Base-by-base conservation (phyloP, 1,284 basidiomycete genomes). In the Flammula alnicola region DNA sequence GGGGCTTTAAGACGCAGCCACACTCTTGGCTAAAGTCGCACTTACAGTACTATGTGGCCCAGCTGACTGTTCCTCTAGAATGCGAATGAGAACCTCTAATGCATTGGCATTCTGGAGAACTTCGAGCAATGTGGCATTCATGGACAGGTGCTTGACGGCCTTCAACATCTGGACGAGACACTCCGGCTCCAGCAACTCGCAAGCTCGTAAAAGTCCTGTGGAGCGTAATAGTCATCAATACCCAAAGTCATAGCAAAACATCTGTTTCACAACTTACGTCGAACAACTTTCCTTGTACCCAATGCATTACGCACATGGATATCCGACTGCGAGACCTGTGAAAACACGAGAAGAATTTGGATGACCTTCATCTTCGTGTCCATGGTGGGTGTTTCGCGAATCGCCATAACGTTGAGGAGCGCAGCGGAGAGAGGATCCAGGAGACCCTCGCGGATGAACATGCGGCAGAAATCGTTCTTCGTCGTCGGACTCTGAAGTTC, bases 391-490 rank as follows among this genome's bases (percentile, higher is more conserved):
- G 83, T 78, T 44, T 84, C 86, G 14, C 83, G 80, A 56, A 83
- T 88, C 3, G 83, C 80, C 77, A 95, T 90, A 47, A 98, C 91
- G 58, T 92, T 91, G 45, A 96, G 75, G 31, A 99, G 70, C 0
- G 95, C 95, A 0, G 89, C 87, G 0, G 95, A 94, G 1, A 99
- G 73, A 0, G 96, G 96, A 58, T 98, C 95, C 29, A 98, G 77
- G 4, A 98, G 77, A 12, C 95, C 95, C 69, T 98, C 96, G 19
- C 93, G 83, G 25, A 97, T 94, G 71, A 98, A 95, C 91, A 98
- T 97, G 12, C 96, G 84, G 65, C 95, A 98, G 66, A 98, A 98
- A 70, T 98, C 96, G 65, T 96, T 98, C 63, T 97, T 93, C 6
- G 95, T 95, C 6, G 95, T 97, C 1, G 95, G 93, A 42, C 91